These are phyloP conservation scores for Marvania coccoides DNA, from an alignment of 139 green algal genomes.

Conservation along the genomic window DNA sequence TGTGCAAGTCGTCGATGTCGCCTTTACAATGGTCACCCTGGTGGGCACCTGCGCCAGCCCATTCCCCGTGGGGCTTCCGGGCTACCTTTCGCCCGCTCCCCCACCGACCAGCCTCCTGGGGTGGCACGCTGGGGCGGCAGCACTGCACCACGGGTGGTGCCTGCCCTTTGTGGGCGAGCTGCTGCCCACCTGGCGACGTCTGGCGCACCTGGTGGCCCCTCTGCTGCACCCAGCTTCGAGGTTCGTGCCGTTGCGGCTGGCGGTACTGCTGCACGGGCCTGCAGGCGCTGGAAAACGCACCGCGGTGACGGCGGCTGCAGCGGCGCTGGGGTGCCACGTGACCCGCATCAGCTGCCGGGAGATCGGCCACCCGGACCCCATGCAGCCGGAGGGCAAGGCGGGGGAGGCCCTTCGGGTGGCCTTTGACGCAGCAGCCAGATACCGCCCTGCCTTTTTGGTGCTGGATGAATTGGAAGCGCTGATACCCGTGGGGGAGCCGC, in stretches of 20 bases:
- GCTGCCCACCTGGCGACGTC: constrained; percentile 3
- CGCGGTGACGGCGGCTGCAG: constrained; percentile 47
- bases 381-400: constrained; percentile 37
- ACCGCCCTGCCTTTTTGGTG: constrained; percentile 50
- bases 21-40: constrained; percentile 15
- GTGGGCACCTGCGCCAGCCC: constrained; percentile 7
- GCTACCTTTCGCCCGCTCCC: neutral
- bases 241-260: constrained; percentile 28
- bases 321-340: constrained; percentile 61
- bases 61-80: constrained; percentile 7
- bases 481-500: neutral
- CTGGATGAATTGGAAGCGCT: constrained; percentile 40
- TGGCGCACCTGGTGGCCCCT: constrained; percentile 18
- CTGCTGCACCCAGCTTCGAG: constrained; percentile 33
- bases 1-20: constrained; percentile 2
- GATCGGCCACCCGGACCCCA: constrained; percentile 16
- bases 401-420: constrained; percentile 39
- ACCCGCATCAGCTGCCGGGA: constrained; percentile 54
- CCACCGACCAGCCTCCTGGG: neutral
- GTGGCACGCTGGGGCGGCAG: neutral
- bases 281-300: constrained; percentile 46
- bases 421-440: constrained; percentile 39
- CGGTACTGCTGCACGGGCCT: constrained; percentile 58
- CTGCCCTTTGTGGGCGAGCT: neutral
- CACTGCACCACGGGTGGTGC: neutral